Evolutionary conservation across 176 grass and related monocot species (phyloP), one percentile per base, ranked within the genome.

Genomic region (Oryza coarctata): DNA sequence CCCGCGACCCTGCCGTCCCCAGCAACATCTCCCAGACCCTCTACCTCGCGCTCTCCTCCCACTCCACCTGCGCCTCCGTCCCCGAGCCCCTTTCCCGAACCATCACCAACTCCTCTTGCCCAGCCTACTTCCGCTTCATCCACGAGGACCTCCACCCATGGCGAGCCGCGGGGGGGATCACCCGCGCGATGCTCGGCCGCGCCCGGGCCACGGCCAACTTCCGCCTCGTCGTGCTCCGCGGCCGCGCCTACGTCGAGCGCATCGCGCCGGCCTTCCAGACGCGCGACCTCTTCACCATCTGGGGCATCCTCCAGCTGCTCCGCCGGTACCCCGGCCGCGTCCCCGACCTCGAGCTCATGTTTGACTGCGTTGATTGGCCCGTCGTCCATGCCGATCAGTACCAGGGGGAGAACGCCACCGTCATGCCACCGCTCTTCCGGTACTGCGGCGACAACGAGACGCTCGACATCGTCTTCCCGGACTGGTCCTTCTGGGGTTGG

Each of bases 401-500:
- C 61, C 71, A 75, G 1, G 78, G 77, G 33, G 73, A 77, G 70
- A 91, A 89, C 55, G 82, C 84, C 64, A 84, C 88, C 65, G 13
- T 66, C 14, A 73, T 88, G 72, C 95, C 92, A 0, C 92, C 92
- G 12, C 77, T 97, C 82, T 97, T 97, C 44, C 92, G 90, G 12
- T 98, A 98, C 80, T 98, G 95, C 43, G 90, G 84, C 11, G 86
- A 98, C 75, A 69, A 92, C 15, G 80, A 85, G 25, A 91, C 92
- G 1, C 85, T 94, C 23, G 95, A 98, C 38, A 64, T 98, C 18
- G 86, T 94, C 30, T 94, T 98, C 76, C 95, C 92, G 6, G 95
- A 98, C 35, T 98, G 92, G 95, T 89, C 95, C 75, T 98, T 98
- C 90, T 94, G 95, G 95, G 90, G 95, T 43, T 98, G 95, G 95